phyloP scores from a whole-genome alignment of 345 rosid species.

The Nephelium lappaceum region DNA sequence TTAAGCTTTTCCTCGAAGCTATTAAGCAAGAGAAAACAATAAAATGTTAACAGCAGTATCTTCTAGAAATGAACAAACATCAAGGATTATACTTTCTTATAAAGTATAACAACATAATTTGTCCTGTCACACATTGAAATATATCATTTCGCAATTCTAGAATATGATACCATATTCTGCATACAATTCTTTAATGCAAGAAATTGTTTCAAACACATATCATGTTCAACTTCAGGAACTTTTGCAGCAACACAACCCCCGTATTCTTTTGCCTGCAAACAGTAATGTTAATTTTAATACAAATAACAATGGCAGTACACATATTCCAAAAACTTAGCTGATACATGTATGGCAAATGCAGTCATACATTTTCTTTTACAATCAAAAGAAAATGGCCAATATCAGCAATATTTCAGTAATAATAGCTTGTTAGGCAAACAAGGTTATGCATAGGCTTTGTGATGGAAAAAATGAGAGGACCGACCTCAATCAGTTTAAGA shows the following conservation, averaged over 20 bases:
- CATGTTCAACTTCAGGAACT: constrained; percentile 80
- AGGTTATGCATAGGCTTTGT: neutral
- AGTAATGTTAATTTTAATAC: constrained; percentile 18
- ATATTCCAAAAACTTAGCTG: constrained; percentile 8
- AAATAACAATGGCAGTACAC: constrained; percentile 6
- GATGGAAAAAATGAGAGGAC: neutral
- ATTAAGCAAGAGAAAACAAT: constrained; percentile 26
- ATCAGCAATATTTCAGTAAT: neutral
- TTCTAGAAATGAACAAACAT: neutral
- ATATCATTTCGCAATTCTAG: constrained; percentile 8
- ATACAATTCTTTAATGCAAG: constrained; percentile 78
- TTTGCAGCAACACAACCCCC: constrained; percentile 89
- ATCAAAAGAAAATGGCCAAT: neutral
- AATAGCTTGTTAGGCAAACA: neutral
- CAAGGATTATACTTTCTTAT: neutral
- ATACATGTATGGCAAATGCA: neutral
- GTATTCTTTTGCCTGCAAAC: constrained; percentile 77
- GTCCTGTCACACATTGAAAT: neutral
- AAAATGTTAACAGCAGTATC: constrained; percentile 22
- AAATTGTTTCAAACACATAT: constrained; percentile 93
- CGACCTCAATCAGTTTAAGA: neutral
- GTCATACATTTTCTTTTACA: neutral
- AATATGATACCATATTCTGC: constrained; percentile 76
- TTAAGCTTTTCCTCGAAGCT: constrained; percentile 64
- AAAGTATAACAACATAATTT: constrained; percentile 5